Conservation (phyloP, 148 eudicot genomes). For the Euryodendron excelsum region DNA sequence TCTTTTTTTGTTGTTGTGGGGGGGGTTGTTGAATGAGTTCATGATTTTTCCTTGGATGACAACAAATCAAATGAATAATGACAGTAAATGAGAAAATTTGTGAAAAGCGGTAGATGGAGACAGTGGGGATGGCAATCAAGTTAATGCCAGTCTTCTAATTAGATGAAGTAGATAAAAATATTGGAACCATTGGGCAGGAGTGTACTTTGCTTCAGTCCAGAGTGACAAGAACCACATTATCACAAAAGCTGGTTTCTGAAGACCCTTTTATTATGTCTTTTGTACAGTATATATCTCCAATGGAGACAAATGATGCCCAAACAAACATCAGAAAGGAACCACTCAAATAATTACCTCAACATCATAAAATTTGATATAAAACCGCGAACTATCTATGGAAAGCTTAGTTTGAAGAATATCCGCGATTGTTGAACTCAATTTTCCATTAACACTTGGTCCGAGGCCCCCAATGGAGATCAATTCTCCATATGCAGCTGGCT, state of each 20-base stretch:
- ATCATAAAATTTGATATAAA: constrained; percentile 90
- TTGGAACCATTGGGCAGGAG: not conserved
- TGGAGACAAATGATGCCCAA: not conserved
- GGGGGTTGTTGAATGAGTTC: not conserved
- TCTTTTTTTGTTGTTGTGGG: too few relatives aligned
- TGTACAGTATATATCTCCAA: not conserved
- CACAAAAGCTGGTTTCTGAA: not conserved
- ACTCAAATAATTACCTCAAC: constrained; percentile 42
- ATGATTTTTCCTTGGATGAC: not conserved
- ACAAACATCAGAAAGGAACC: not conserved
- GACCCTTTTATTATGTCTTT: not conserved
- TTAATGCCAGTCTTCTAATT: not conserved
- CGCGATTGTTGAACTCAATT: constrained; percentile 72
- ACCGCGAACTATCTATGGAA: constrained; percentile 64
- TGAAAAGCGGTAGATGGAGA: not conserved
- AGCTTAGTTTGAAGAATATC: constrained; percentile 89
- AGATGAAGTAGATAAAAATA: not conserved
- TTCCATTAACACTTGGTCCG: constrained; percentile 71
- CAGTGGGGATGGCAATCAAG: not conserved
- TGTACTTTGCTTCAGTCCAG: not conserved
- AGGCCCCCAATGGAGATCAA: constrained; percentile 88
- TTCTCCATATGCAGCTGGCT: constrained; percentile 91
- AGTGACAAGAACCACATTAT: not conserved
- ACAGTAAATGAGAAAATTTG: not conserved
- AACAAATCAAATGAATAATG: not conserved